Evolutionary conservation across 2,329 filamentous ascomycete genomes (phyloP), one percentile per base, ranked within the genome.

Genomic region (Cylindrodendrum hubeiense): DNA sequence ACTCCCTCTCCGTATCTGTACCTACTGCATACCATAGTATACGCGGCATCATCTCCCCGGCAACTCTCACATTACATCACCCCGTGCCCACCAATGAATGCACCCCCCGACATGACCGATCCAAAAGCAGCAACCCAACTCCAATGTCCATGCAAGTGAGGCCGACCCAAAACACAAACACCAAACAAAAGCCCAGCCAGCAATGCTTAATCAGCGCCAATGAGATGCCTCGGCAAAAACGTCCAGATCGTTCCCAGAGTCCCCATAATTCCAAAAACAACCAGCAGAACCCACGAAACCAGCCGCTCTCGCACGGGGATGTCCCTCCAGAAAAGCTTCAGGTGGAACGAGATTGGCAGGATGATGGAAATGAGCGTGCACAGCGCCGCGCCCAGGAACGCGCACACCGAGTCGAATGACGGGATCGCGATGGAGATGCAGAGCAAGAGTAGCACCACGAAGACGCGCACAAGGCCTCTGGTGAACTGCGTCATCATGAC

Each of bases 331-430:
- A 97, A 98, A 1, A 98, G 89, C 81, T 95, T 97, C 61, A 98
- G 82, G 76, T 98, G 94, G 77, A 99, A 98, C 5, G 90, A 87
- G 33, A 97, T 83, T 0, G 95, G 96, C 54, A 99, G 79, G 19
- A 97, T 94, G 70, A 98, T 90, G 80, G 95, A 98, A 70, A 98
- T 97, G 19, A 93, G 93, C 74, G 97, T 97, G 81, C 95, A 98
- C 17, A 97, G 86, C 4, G 94, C 92, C 41, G 92, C 93, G 13
- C 96, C 95, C 82, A 98, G 90, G 67, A 97, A 90, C 4, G 93
- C 92, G 90, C 97, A 97, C 75, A 97, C 95, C 56, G 91, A 90
- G 77, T 97, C 94, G 75, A 97, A 97, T 0, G 89, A 88, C 0
- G 95, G 94, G 75, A 89, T 88, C 2, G 85, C 65, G 51, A 89